Evolutionary conservation across 108 stramenopile genomes (phyloP).

Genomic region (Fragilariopsis cylindrus): DNA sequence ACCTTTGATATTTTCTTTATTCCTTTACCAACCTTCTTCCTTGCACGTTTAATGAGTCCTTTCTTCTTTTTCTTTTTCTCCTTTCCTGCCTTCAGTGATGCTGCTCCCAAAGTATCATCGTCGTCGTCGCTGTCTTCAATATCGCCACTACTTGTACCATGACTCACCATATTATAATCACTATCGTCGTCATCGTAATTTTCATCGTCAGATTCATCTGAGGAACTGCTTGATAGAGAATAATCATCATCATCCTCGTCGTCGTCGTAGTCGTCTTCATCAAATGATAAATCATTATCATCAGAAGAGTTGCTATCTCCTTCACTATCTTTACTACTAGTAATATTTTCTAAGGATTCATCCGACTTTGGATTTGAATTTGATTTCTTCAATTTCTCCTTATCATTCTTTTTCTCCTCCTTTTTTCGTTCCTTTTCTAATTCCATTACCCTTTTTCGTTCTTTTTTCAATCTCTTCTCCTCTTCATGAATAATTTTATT

Average conservation of each 20-base stretch:
- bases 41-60: not conserved
- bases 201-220: not conserved
- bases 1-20: constrained; percentile 16
- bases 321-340: not conserved
- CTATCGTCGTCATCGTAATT: not conserved
- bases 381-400: not conserved
- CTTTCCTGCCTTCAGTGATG: not conserved
- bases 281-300: not conserved
- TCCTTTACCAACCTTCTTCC: not conserved
- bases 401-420: not conserved
- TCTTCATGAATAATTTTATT: not conserved
- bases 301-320: not conserved
- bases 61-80: not conserved
- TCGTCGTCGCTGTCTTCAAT: constrained; percentile 7
- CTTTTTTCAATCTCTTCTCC: constrained; percentile 1
- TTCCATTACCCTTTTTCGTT: constrained; percentile 4
- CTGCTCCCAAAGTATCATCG: not conserved
- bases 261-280: not conserved
- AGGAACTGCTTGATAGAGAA: not conserved
- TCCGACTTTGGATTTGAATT: not conserved
- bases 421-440: not conserved
- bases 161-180: not conserved
- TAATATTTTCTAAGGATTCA: not conserved
- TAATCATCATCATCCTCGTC: constrained; percentile 1
- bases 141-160: not conserved